A percentile compares a stretch with the other conserved stretches of the same genome.
Conservation (phyloP, 768 basidiomycete species). For the Pluteus cervinus region DNA sequence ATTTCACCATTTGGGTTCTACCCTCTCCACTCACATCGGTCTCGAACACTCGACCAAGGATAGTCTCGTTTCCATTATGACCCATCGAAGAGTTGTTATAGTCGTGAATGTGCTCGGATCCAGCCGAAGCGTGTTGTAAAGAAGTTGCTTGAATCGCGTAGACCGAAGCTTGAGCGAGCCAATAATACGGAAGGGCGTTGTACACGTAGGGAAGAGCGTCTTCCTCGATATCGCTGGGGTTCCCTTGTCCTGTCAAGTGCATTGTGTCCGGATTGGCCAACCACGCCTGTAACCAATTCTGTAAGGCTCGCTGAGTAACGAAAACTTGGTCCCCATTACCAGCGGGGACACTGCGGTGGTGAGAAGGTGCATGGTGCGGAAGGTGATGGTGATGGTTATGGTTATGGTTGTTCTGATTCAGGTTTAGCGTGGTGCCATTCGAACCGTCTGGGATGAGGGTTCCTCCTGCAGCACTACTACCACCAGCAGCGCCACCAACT, state of each 20-base stretch:
- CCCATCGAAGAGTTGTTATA: too few relatives aligned
- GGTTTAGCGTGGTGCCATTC: too few relatives aligned
- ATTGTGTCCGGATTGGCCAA: conserved; percentile 22
- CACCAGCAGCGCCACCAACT: conserved; percentile 14
- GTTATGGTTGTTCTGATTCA: too few relatives aligned
- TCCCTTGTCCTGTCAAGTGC: conserved; percentile 9
- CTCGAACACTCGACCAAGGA: too few relatives aligned
- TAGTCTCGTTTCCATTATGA: too few relatives aligned
- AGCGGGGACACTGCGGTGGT: too few relatives aligned
- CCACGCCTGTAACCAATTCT: conserved; percentile 53
- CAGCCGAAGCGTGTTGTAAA: too few relatives aligned
- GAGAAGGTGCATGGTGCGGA: too few relatives aligned
- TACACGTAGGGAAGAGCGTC: conserved; percentile 24
- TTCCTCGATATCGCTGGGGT: conserved; percentile 23
- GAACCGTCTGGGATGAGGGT: too few relatives aligned
- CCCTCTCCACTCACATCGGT: conserved; percentile 30
- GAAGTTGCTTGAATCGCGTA: conserved; percentile 46
- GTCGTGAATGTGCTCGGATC: too few relatives aligned
- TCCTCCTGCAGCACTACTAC: conserved; percentile 6
- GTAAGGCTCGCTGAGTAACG: conserved; percentile 39
- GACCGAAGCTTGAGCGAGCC: conserved; percentile 48
- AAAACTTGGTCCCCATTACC: conserved; percentile 15
- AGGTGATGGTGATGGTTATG: too few relatives aligned
- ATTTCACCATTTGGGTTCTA: conserved; percentile 43
- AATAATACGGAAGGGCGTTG: conserved; percentile 48